Base-by-base conservation (phyloP, 1,284 basidiomycete species). In the Sutorius eximius region DNA sequence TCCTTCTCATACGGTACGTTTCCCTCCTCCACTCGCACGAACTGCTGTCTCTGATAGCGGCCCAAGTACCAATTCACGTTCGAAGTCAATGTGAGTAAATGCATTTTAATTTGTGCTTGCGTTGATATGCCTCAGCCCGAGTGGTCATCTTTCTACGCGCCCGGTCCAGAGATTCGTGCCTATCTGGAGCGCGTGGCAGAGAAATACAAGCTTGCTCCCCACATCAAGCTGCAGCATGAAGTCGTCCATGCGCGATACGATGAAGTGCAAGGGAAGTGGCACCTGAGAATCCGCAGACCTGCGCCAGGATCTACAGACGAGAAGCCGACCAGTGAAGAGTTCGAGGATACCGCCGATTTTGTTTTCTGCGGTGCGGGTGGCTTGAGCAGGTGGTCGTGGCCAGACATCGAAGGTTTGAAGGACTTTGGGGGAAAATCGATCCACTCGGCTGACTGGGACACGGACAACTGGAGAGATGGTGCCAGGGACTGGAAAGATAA, bases 101-200 rank as follows among this genome's bases (percentile, higher is more conserved):
- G 5, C 44, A 29, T 34, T 45, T n/a, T 27, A 13, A 3, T 18
- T 22, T 13, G 34, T 16, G 20, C n/a, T 30, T 36, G 34, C 46
- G 20, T 37, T 45, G 33, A 49, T 15, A 27, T 15, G 33, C 16
- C 37, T 18, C 45, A 84, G 79, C 75, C 74, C 13, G 72, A 83
- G 60, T 85, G 83, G 83, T 82, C 82, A 7, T 64, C 76, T 13
- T 85, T 83, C 67, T 86, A 83, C 57, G 77, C 83, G 2, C 72
- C 79, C 4, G 83, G 83, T 1, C 68, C 75, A 5, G 83, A 87
- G 66, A 85, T 86, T 43, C 77, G 71, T 32, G 64, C 67, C 3
- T 83, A 86, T 61, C 66, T 86, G 29, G 73, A 81, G 51, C 67
- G 70, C 37, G 73, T 84, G n/a, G 81, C 78, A 10, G 78, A 82